A percentile compares a stretch with the other conserved stretches of the same genome.
Conservation (phyloP, 192 early-diverging fungal genomes). For the Rhizophlyctis rosea region DNA sequence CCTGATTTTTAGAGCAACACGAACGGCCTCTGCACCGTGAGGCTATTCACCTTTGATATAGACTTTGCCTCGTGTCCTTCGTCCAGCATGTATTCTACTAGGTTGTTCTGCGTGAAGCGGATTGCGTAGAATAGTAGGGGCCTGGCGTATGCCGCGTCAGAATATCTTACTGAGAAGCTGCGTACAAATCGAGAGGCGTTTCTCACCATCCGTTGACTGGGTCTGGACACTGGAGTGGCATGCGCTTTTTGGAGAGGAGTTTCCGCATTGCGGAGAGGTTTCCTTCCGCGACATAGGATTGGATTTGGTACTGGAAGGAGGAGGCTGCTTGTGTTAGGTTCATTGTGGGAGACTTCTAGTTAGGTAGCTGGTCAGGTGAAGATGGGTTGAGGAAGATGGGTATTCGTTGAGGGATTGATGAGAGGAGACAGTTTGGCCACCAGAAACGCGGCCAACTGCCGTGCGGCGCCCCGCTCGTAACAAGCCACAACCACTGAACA, state of each 20-base stretch:
- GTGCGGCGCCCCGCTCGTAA: too few relatives aligned
- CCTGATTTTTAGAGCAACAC: background rate
- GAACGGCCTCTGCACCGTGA: background rate
- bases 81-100: conserved; percentile 41
- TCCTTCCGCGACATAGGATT: conserved; percentile 34
- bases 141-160: background rate
- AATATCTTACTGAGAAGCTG: background rate
- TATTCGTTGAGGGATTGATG: too few relatives aligned
- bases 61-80: conserved; percentile 35
- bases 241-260: conserved; percentile 27
- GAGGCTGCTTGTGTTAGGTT: too few relatives aligned
- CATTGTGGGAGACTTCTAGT: too few relatives aligned
- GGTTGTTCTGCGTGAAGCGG: conserved; percentile 39
- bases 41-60: conserved; percentile 19
- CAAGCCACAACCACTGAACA: too few relatives aligned
- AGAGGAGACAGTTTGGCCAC: too few relatives aligned
- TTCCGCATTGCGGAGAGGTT: conserved; percentile 28
- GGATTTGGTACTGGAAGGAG: conserved; percentile 17
- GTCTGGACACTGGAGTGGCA: conserved; percentile 42
- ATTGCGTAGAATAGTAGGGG: conserved; percentile 57
- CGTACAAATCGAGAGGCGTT: conserved; percentile 2
- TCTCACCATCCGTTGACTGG: conserved; percentile 43
- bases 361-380: too few relatives aligned
- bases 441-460: too few relatives aligned
- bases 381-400: too few relatives aligned